A percentile compares a stretch with the other conserved stretches of the same genome.
phyloP scores from a whole-genome alignment of 495 filamentous ascomycete genomes.

The Clavariopsis aquatica region DNA sequence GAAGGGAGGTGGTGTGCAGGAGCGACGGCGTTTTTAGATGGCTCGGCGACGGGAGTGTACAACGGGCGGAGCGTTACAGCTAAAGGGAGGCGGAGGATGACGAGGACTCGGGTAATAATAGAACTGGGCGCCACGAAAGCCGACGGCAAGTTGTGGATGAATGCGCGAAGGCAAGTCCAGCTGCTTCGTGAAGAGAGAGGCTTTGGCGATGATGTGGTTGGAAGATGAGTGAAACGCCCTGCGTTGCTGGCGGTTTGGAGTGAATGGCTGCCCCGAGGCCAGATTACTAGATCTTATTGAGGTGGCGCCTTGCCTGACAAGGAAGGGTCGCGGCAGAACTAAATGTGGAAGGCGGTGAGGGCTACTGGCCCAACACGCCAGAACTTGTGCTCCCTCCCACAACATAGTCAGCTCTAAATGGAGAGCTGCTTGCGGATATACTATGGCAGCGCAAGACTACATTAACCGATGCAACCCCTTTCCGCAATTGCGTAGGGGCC shows the following conservation, averaged over 20 bases:
- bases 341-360: neutral
- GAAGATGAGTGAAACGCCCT: neutral
- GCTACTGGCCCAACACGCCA: too few relatives aligned
- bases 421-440: too few relatives aligned
- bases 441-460: too few relatives aligned
- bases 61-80: neutral
- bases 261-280: neutral
- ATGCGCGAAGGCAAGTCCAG: slow-evolving; percentile 1
- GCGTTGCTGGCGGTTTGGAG: neutral
- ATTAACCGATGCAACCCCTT: too few relatives aligned
- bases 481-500: neutral
- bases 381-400: too few relatives aligned
- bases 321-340: neutral
- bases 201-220: neutral
- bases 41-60: neutral
- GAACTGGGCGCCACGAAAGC: neutral
- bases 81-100: slow-evolving; percentile 10
- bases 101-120: slow-evolving; percentile 15
- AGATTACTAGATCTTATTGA: neutral
- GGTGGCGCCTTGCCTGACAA: neutral
- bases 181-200: neutral
- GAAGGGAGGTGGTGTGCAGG: neutral
- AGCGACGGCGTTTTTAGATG: neutral
- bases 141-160: neutral
- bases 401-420: too few relatives aligned